Percentiles rank a stretch among this genome's conserved stretches.
Conservation (phyloP, 306 rosid species). For the Malus domestica region ASM211411v1 NC_041794.1:28449501-28450000, state of each 20-base stretch:
- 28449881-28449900: background rate
- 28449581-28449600: background rate
- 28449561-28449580: background rate
- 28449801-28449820: no score
- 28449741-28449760: no score
- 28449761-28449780: no score
- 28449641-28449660: background rate
- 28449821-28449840: background rate
- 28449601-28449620: background rate
- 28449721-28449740: no score
- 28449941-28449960: background rate
- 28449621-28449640: background rate
- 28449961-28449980: background rate
- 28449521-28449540: no score
- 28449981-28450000: background rate
- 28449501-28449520: no score
- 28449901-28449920: conserved; percentile 23
- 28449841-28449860: background rate
- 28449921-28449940: background rate
- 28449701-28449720: no score
- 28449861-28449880: background rate
- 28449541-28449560: no score
- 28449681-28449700: no score
- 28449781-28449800: no score
- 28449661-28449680: background rate